Conservation (phyloP, 208 protist genomes). For the Vickermania ingenoplastis region DNA sequence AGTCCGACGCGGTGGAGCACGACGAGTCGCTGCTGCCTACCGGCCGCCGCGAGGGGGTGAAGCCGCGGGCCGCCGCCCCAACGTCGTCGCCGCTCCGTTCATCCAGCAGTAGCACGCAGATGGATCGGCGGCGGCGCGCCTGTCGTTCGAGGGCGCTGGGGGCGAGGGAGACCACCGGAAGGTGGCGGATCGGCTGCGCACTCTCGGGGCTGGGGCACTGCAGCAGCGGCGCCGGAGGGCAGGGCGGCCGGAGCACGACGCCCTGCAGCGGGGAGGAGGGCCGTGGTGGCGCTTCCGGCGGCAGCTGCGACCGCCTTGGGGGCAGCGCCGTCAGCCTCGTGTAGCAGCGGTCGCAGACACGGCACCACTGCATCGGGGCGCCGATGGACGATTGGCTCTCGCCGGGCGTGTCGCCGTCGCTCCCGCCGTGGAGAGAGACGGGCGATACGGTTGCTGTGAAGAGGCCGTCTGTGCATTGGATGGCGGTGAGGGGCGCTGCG, state of each 20-base stretch:
- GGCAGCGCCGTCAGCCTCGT: neutral
- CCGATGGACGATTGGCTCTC: neutral
- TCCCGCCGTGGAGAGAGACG: neutral
- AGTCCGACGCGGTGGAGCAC: neutral
- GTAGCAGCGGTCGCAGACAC: neutral
- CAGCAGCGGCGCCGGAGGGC: neutral
- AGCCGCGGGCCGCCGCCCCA: neutral
- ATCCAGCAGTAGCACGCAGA: neutral
- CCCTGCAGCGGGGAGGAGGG: neutral
- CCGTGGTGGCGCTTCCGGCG: neutral
- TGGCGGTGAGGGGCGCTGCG: neutral
- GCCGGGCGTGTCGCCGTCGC: neutral
- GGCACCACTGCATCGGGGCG: neutral
- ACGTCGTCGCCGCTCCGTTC: neutral
- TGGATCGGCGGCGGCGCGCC: neutral
- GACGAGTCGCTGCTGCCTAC: no score
- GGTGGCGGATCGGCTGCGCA: neutral
- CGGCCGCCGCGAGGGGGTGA: neutral
- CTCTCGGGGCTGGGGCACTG: neutral
- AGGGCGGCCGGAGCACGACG: neutral
- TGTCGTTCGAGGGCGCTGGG: neutral
- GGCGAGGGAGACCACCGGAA: neutral
- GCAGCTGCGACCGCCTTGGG: neutral
- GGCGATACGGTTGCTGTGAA: neutral
- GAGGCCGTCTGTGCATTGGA: neutral